phyloP scores from a whole-genome alignment of 2,329 filamentous ascomycete genomes.

The Hypoxylon sp. region DNA sequence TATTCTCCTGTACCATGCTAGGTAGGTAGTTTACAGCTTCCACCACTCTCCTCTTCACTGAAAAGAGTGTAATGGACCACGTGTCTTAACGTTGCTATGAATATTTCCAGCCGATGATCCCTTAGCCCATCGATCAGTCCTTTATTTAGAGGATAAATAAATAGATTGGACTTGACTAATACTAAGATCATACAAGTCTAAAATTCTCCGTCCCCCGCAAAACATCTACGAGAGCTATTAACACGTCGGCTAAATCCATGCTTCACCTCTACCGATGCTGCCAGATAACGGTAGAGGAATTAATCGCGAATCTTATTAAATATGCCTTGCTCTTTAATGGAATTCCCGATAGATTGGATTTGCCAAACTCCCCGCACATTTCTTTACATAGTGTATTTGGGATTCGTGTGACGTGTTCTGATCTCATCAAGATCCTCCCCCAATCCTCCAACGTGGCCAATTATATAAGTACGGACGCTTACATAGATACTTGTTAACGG shows the following conservation, averaged over 20 bases:
- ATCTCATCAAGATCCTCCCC: slow-evolving; percentile 19
- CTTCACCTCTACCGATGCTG: background rate
- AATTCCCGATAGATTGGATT: slow-evolving; percentile 12
- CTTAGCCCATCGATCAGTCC: background rate
- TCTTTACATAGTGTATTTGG: slow-evolving; percentile 8
- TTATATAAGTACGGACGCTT: slow-evolving; percentile 2
- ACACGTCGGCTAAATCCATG: slow-evolving; percentile 31
- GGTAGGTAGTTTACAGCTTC: slow-evolving; percentile 26
- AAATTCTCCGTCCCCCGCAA: background rate
- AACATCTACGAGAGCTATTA: background rate
- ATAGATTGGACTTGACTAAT: background rate
- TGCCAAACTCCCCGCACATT: slow-evolving; percentile 28
- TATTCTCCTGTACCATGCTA: slow-evolving; percentile 34
- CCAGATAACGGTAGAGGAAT: background rate
- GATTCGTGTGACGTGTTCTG: slow-evolving; percentile 34
- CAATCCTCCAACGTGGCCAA: slow-evolving; percentile 40
- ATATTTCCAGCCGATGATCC: background rate
- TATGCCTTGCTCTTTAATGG: slow-evolving; percentile 1
- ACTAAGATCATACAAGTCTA: background rate
- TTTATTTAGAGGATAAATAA: background rate
- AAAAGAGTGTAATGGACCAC: slow-evolving; percentile 20
- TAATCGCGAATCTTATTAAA: slow-evolving; percentile 13
- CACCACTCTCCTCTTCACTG: slow-evolving; percentile 33
- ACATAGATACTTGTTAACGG: slow-evolving; percentile 19
- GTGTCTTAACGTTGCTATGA: slow-evolving; percentile 1